phyloP scores from a whole-genome alignment of 495 filamentous ascomycete genomes.

The Podospora australis region DNA sequence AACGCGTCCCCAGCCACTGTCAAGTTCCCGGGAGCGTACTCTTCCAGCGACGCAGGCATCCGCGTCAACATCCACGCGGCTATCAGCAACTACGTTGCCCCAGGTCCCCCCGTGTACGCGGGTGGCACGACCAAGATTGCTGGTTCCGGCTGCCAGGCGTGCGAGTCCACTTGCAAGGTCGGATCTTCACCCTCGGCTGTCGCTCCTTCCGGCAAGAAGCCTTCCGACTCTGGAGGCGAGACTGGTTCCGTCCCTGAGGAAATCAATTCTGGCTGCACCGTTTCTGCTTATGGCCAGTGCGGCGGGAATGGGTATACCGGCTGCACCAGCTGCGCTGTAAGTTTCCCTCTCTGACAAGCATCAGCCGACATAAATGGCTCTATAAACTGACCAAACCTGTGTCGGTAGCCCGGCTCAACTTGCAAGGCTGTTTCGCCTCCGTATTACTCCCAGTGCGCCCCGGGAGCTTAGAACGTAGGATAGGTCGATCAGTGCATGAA shows the following conservation, averaged over 20 bases:
- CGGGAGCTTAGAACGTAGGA: slow-evolving; percentile 8
- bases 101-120: slow-evolving; percentile 34
- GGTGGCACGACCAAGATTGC: slow-evolving; percentile 32
- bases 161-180: slow-evolving; percentile 35
- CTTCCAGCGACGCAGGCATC: slow-evolving; percentile 42
- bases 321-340: slow-evolving; percentile 34
- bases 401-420: slow-evolving; percentile 16
- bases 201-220: slow-evolving; percentile 8
- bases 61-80: slow-evolving; percentile 43
- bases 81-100: slow-evolving; percentile 30
- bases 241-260: slow-evolving; percentile 6
- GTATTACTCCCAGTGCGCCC: slow-evolving; percentile 36
- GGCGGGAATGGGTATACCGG: slow-evolving; percentile 38
- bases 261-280: slow-evolving; percentile 19
- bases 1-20: slow-evolving; percentile 30
- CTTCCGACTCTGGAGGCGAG: not conserved
- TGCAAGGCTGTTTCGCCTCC: slow-evolving; percentile 26
- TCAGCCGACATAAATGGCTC: not conserved
- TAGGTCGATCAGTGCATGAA: not conserved
- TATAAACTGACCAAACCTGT: no score
- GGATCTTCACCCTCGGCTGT: slow-evolving; percentile 26
- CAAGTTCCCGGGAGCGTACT: slow-evolving; percentile 44
- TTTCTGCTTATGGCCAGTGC: slow-evolving; percentile 37
- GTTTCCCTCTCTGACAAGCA: slow-evolving; percentile 5
- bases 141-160: slow-evolving; percentile 30